Conservation (phyloP, 208 protist genomes). For the Entamoeba dispar region DNA sequence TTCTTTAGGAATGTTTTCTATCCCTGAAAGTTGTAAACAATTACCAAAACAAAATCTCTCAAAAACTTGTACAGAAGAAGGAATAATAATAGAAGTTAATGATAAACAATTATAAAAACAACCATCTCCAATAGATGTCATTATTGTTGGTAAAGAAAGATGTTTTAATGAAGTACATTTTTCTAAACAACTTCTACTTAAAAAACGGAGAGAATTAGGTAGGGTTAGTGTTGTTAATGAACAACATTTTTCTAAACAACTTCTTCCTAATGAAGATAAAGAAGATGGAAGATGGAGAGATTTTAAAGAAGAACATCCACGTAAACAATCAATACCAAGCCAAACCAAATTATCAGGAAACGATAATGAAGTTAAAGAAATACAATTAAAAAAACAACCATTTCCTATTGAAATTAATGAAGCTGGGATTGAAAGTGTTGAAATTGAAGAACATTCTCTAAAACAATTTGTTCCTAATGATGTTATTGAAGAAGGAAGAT, state of each 20-base stretch:
- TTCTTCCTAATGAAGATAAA: background rate
- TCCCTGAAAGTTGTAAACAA: background rate
- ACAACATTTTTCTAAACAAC: background rate
- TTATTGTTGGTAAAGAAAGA: background rate
- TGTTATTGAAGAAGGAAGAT: background rate
- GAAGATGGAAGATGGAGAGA: background rate
- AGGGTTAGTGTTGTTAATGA: background rate
- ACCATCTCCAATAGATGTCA: background rate
- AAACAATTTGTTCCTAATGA: background rate
- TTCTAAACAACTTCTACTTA: background rate
- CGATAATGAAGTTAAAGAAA: background rate
- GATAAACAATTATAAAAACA: background rate
- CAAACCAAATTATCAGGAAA: background rate
- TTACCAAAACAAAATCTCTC: background rate
- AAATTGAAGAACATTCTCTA: background rate
- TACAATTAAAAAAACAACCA: background rate
- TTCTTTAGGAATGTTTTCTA: too few relatives aligned
- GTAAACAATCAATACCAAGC: background rate
- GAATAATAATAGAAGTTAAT: background rate
- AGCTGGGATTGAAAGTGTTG: background rate
- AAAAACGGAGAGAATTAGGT: background rate
- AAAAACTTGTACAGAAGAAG: background rate
- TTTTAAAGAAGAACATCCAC: background rate
- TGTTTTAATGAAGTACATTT: background rate
- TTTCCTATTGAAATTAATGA: background rate